Base-by-base conservation (phyloP, 2,329 filamentous ascomycete genomes). In the Aspergillus sp. region DNA sequence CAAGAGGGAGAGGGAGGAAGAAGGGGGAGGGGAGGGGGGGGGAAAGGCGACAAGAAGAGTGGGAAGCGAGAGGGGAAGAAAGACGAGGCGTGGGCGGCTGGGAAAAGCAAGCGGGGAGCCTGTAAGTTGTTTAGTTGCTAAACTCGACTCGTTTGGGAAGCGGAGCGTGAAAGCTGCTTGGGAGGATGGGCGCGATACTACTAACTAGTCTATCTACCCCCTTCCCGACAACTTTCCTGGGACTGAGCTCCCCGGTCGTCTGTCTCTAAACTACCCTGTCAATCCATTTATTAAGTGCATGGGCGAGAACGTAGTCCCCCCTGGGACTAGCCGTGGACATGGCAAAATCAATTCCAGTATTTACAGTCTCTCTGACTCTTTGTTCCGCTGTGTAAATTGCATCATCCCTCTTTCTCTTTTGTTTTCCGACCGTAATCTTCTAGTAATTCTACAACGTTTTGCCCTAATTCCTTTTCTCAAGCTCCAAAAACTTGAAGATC, bases 21-120 rank as follows among this genome's bases (percentile, higher is more conserved):
- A 61, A 62, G 53, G 58, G 58, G 63, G 58, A 64, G 57, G 55
- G 65, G 60, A 63, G 63, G 65, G 60, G 65, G 60, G 69, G 62
- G 65, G 64, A 60, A 47, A 62, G 67, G 63, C 60, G 61, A 66
- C 64, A 67, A 62, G 59, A 57, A 49, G 59, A 53, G 60, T 61
- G 63, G 62, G 65, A 61, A 61, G 65, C 55, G 57, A 63, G 63
- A 65, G 67, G 63, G 63, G 64, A 65, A 59, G 58, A 57, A 52
- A 57, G 55, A 62, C 49, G 55, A 60, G 47, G 55, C 47, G 52
- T 52, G 57, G 49, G 63, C 58, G 63, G 63, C 63, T 65, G 63
- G 63, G 60, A 64, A 62, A 62, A 62, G 59, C 58, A 63, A 63
- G 62, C 62, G 62, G 62, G 62, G 60, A 55, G 57, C 39, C 53